A percentile compares a stretch with the other conserved stretches of the same genome.
Evolutionary conservation across 169 alveolate genomes (phyloP).

Genomic region (Cyclospora cayetanensis): DNA sequence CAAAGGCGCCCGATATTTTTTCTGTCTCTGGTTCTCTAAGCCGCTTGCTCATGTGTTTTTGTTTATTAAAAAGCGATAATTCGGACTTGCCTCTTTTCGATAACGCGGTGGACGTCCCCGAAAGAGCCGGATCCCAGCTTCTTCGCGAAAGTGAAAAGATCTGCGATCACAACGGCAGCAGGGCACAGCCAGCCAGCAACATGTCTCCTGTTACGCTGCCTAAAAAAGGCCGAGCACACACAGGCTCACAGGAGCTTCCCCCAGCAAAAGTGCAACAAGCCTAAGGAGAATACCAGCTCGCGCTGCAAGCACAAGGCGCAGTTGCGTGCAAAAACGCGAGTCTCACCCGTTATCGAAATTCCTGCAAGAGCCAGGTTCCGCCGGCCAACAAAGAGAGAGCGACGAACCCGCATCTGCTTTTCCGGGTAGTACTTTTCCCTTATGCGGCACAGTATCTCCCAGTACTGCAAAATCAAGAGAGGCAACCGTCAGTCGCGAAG

Average conservation of each 20-base stretch:
- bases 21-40: too few relatives aligned
- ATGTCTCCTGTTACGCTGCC: too few relatives aligned
- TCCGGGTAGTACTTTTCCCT: slow-evolving; percentile 80
- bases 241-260: too few relatives aligned
- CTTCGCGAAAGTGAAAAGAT: slow-evolving; percentile 71
- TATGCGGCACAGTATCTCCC: slow-evolving; percentile 75
- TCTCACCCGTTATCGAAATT: slow-evolving; percentile 23
- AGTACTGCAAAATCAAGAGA: slow-evolving; percentile 71
- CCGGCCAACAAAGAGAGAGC: slow-evolving; percentile 76
- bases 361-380: slow-evolving; percentile 9
- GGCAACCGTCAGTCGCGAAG: too few relatives aligned
- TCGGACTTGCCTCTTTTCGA: slow-evolving; percentile 44
- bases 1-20: too few relatives aligned
- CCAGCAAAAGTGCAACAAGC: background rate
- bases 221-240: too few relatives aligned
- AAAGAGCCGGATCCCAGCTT: slow-evolving; percentile 79
- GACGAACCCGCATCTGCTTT: slow-evolving; percentile 70
- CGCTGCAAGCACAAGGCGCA: background rate
- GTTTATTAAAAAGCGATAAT: background rate
- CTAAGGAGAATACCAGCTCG: background rate
- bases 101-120: slow-evolving; percentile 79
- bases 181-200: too few relatives aligned
- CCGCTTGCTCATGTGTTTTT: too few relatives aligned
- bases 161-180: too few relatives aligned
- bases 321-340: background rate